phyloP scores from a whole-genome alignment of 1,139 yeast genomes.

The Starmera stellimalicola region DNA sequence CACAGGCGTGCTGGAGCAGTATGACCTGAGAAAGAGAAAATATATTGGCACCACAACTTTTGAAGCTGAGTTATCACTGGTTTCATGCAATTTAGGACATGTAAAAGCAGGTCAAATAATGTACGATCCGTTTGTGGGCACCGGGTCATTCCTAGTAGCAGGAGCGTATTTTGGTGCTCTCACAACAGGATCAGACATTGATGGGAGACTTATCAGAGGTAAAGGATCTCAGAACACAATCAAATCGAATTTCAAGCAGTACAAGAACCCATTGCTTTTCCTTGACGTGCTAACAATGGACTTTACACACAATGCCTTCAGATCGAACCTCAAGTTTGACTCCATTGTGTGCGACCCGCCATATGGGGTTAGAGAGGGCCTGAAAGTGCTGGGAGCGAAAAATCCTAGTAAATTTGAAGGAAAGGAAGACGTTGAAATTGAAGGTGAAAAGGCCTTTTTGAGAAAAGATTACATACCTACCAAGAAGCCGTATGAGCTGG shows the following conservation, averaged over 20 bases:
- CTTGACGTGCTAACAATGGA: constrained; percentile 87
- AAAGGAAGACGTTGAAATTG: constrained; percentile 51
- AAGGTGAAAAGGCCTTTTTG: constrained; percentile 71
- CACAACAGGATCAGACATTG: constrained; percentile 86
- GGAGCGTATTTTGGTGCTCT: constrained; percentile 81
- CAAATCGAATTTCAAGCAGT: constrained; percentile 64
- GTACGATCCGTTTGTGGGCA: constrained; percentile 95
- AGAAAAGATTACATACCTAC: constrained; percentile 86
- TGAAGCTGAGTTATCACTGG: constrained; percentile 79
- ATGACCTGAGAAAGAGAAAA: constrained; percentile 73
- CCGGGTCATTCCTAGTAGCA: constrained; percentile 89
- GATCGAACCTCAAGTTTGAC: constrained; percentile 56
- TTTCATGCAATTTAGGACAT: constrained; percentile 81
- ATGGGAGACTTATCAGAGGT: constrained; percentile 75
- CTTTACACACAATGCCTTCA: constrained; percentile 81
- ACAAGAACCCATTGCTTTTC: constrained; percentile 46
- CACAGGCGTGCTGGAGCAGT: constrained; percentile 55
- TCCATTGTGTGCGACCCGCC: constrained; percentile 95
- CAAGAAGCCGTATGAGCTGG: constrained; percentile 80
- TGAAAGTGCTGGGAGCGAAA: constrained; percentile 84
- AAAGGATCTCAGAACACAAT: constrained; percentile 43
- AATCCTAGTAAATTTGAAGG: constrained; percentile 54
- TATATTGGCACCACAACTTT: constrained; percentile 95
- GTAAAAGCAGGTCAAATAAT: constrained; percentile 55
- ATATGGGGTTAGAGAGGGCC: constrained; percentile 93